Conservation (phyloP, 768 basidiomycete species). For the Neoboletus brunneissimus region DNA sequence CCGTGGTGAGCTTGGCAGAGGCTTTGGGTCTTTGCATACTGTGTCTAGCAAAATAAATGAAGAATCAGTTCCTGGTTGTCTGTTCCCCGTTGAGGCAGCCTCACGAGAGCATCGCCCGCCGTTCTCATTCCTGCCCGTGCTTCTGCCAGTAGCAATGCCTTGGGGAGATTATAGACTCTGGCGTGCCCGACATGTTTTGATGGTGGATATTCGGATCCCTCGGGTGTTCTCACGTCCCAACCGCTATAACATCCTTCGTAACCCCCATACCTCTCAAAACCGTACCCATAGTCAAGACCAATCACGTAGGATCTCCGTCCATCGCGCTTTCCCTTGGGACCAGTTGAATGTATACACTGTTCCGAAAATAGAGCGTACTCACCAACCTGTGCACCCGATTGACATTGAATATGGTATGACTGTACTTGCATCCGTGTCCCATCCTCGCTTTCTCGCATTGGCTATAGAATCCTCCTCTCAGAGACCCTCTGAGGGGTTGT, state of each 20-base stretch:
- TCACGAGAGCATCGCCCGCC: conserved; percentile 11
- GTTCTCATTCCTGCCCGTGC: conserved; percentile 3
- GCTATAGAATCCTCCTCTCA: not conserved
- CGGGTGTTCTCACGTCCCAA: conserved; percentile 4
- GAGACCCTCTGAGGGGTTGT: conserved; percentile 10
- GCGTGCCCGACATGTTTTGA: not conserved
- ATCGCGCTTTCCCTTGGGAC: conserved; percentile 2
- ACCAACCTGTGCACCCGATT: conserved; percentile 14
- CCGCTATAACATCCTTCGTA: conserved; percentile 10
- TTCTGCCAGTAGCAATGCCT: conserved; percentile 8
- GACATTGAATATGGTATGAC: conserved; percentile 20
- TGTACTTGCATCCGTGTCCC: conserved; percentile 12
- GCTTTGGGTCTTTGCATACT: conserved; percentile 13
- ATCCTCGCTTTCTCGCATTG: conserved; percentile 6
- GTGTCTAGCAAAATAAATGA: conserved; percentile 1
- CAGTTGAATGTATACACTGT: not conserved
- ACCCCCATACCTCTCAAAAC: conserved; percentile 16
- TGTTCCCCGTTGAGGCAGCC: not conserved
- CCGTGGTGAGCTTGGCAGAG: conserved; percentile 15
- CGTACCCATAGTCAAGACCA: conserved; percentile 8
- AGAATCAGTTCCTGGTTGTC: not conserved
- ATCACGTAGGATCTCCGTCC: conserved; percentile 7
- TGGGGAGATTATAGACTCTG: conserved; percentile 8
- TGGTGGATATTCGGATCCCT: not conserved
- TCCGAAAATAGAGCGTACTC: not conserved